Percentiles rank a stretch among this genome's conserved stretches.
phyloP scores from a whole-genome alignment of 2,329 filamentous ascomycete species.

The Myotisia sp. region DNA sequence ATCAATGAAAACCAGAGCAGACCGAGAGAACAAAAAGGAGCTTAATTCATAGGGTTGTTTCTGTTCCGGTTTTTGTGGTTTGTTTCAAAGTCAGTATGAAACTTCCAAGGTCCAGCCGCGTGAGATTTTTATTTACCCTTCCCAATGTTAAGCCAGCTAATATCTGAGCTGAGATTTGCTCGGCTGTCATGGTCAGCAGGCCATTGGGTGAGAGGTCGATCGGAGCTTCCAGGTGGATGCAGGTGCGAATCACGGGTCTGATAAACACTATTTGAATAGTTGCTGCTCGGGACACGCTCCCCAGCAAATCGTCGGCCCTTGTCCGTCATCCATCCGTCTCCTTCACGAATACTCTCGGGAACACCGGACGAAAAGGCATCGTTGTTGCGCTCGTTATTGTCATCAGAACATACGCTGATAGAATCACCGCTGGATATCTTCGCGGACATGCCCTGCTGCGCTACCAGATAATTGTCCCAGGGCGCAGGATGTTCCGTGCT shows the following conservation, averaged over 20 bases:
- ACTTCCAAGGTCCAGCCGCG: background rate
- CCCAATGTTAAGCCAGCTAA: constrained; percentile 31
- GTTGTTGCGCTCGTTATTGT: constrained; percentile 18
- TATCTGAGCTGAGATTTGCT: constrained; percentile 23
- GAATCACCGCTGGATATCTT: constrained; percentile 32
- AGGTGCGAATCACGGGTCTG: constrained; percentile 16
- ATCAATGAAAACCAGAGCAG: no score
- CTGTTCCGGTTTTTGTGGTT: no score
- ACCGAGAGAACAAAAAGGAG: no score
- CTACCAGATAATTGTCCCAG: constrained; percentile 20
- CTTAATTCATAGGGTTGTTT: no score
- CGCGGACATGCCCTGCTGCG: constrained; percentile 28
- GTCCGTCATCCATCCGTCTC: constrained; percentile 7
- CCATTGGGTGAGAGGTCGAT: constrained; percentile 12
- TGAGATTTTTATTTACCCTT: constrained; percentile 3
- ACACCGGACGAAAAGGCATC: constrained; percentile 19
- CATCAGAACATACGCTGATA: constrained; percentile 25
- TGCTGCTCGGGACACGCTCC: constrained; percentile 28
- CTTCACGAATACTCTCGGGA: constrained; percentile 17
- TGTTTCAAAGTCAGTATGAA: no score
- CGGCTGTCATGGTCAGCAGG: constrained; percentile 3
- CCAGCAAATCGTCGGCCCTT: constrained; percentile 11
- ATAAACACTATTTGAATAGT: constrained; percentile 28
- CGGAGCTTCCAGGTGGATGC: constrained; percentile 8
- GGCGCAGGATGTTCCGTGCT: constrained; percentile 24